A percentile compares a stretch with the other conserved stretches of the same genome.
These are phyloP conservation scores for Dioscorea cayenensis DNA, from an alignment of 116 monocot genomes.

Conservation along the genomic window DNA sequence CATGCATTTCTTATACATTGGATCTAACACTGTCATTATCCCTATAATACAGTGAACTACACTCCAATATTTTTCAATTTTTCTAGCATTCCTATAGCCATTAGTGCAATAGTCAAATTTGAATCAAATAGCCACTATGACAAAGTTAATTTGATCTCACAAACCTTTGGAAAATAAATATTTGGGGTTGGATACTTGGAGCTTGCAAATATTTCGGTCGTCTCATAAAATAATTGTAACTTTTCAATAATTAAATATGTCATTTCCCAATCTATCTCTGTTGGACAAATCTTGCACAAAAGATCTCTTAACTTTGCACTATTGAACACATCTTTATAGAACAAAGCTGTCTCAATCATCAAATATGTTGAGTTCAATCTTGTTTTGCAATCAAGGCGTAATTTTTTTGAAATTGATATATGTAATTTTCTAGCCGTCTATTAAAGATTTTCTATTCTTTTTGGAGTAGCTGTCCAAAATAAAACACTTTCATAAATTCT, in stretches of 20 bases:
- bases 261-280: neutral
- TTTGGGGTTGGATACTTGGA: neutral
- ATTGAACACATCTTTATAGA: neutral
- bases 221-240: too few relatives aligned
- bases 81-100: neutral
- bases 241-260: neutral
- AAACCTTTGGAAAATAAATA: neutral
- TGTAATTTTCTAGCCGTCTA: too few relatives aligned
- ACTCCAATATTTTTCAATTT: neutral
- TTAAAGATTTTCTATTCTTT: too few relatives aligned
- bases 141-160: neutral
- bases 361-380: too few relatives aligned
- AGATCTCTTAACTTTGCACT: neutral
- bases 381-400: too few relatives aligned
- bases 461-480: too few relatives aligned
- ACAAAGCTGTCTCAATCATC: neutral
- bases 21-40: neutral
- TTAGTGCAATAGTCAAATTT: neutral
- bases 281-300: neutral
- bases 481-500: too few relatives aligned
- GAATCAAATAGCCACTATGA: neutral
- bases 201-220: neutral
- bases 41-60: neutral
- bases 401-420: too few relatives aligned
- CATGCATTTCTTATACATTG: neutral